A percentile compares a stretch with the other conserved stretches of the same genome.
These are phyloP conservation scores for Saturnispora serradocipensis DNA, from an alignment of 805 yeast species.

Conservation along the genomic window DNA sequence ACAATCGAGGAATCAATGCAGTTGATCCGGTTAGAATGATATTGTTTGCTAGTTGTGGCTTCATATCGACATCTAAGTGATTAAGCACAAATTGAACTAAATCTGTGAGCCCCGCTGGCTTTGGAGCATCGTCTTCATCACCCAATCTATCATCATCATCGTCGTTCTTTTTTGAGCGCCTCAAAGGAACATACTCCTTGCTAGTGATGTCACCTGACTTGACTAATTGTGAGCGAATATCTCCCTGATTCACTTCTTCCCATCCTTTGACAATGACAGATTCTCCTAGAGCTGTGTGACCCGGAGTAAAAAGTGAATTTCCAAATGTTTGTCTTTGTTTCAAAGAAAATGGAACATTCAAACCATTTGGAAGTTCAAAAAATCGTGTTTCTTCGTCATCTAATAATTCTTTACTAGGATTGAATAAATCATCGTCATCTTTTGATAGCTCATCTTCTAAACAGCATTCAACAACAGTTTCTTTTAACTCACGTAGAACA, in stretches of 20 bases:
- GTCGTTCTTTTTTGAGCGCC: conserved; percentile 40
- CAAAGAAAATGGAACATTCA: conserved; percentile 45
- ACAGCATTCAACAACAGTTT: conserved; percentile 47
- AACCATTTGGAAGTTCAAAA: conserved; percentile 74
- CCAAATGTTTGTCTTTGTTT: conserved; percentile 54
- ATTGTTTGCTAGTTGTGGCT: conserved; percentile 82
- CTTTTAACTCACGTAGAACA: conserved; percentile 67
- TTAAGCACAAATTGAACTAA: conserved; percentile 48
- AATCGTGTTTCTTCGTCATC: conserved; percentile 31
- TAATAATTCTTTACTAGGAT: conserved; percentile 4
- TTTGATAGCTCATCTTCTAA: conserved; percentile 22
- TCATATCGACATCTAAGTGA: conserved; percentile 66
- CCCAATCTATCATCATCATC: conserved; percentile 23
- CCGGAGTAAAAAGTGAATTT: conserved; percentile 67
- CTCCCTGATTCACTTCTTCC: conserved; percentile 43
- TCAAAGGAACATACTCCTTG: conserved; percentile 68
- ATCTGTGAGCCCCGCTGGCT: conserved; percentile 40
- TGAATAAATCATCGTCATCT: conserved; percentile 11
- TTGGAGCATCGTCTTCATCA: conserved; percentile 7
- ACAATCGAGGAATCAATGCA: conserved; percentile 71
- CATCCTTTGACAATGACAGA: conserved; percentile 24
- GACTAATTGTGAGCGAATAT: conserved; percentile 29
- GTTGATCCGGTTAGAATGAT: conserved; percentile 81
- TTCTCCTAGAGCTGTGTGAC: conserved; percentile 22
- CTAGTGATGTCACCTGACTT: conserved; percentile 25